Evolutionary conservation across 2,329 filamentous ascomycete species (phyloP), one percentile per base, ranked within the genome.

Genomic region (Paraphaeosphaeria minitans): DNA sequence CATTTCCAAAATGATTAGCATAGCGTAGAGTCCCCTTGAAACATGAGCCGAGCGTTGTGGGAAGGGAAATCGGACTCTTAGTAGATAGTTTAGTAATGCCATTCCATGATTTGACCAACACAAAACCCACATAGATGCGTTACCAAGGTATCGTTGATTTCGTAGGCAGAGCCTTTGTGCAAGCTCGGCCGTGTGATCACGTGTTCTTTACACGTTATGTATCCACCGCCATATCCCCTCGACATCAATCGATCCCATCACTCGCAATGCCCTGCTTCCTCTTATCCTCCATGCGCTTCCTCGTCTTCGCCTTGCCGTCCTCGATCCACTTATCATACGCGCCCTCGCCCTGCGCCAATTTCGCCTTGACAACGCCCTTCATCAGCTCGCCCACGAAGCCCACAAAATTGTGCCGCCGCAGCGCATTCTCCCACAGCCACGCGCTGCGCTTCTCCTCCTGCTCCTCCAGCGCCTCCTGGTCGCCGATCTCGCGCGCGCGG

Each of bases 341-440:
- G 13, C 81, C 84, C 2, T 85, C 81, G 0, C 86, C 89, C 63
- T 89, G 84, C 59, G 83, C 81, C 42, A 96, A 74, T 82, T 96
- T 97, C 61, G 80, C 77, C 64, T 79, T 83, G n/a, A 92, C 90
- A 4, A 97, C 94, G 0, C 88, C 90, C 82, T 95, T 96, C 68
- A 97, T 80, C 60, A 97, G 83, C 81, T 97, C 93, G 13, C 92
- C 93, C 3, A 94, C 90, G 71, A 99, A 97, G 0, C 93, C 94
- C 0, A 99, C 91, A 80, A 99, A 99, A 78, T 99, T 99, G 78
- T 97, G 94, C 68, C 91, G 83, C 60, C 95, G 82, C 70, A 99
- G 82, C 12, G 93, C 90, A 78, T 99, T 99, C 84, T 99, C 95
- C 84, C 95, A 97, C 73, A 88, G 85, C 95, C 95, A 99, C 64